Conservation (phyloP, 164 flowering plant genomes). For the Platanus orientalis region DNA sequence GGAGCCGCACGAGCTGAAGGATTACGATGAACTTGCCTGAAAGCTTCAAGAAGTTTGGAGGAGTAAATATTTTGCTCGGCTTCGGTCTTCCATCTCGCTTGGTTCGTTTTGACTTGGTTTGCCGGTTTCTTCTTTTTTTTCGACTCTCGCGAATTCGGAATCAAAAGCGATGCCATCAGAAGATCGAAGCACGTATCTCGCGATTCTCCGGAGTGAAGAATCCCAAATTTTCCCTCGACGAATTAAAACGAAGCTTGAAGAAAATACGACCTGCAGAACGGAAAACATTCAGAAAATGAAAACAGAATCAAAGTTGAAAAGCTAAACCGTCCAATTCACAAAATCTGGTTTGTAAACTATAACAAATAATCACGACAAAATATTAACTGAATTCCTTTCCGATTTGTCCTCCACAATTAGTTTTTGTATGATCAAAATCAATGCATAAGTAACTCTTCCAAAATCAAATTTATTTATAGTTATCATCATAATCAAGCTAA, state of each 20-base stretch:
- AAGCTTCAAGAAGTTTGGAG: conserved; percentile 53
- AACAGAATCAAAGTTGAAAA: too few species aligned
- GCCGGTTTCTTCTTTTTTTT: conserved; percentile 14
- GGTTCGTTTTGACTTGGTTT: conserved; percentile 1
- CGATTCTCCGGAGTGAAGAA: neutral
- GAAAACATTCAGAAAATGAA: too few species aligned
- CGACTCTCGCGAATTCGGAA: conserved; percentile 16
- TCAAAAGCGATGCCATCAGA: conserved; percentile 15
- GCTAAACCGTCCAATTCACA: too few species aligned
- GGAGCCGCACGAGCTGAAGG: conserved; percentile 23
- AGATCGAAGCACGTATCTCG: neutral
- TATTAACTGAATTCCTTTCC: too few species aligned
- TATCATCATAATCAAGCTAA: too few species aligned
- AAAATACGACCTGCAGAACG: neutral
- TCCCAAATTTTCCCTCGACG: neutral
- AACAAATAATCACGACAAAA: too few species aligned
- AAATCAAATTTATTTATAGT: too few species aligned
- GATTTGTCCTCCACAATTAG: too few species aligned
- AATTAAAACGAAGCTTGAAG: neutral
- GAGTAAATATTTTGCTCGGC: conserved; percentile 54
- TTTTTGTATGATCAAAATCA: too few species aligned
- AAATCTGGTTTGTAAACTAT: too few species aligned
- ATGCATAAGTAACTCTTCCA: too few species aligned
- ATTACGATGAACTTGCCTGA: conserved; percentile 32
- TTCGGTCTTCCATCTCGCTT: conserved; percentile 33